These are phyloP conservation scores for Ophiostoma pallidulum DNA, from an alignment of 2,329 filamentous ascomycete species.

Conservation along the genomic window DNA sequence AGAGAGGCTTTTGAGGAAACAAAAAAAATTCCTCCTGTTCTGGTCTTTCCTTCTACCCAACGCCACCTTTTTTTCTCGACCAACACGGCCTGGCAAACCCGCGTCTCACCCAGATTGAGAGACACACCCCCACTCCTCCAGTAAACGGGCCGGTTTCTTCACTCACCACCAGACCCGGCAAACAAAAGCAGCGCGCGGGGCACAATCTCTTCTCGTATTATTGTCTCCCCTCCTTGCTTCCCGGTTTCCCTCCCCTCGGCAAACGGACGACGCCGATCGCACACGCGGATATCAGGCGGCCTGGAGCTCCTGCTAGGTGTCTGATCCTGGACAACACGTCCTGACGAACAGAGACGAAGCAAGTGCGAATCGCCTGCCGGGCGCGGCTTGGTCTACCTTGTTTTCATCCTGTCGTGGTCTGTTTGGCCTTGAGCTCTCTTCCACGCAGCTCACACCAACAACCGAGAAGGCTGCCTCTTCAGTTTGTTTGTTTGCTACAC, in stretches of 20 bases:
- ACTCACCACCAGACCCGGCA: neutral
- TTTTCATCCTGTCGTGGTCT: constrained; percentile 1
- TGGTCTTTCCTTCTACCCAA: neutral
- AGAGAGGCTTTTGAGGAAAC: neutral
- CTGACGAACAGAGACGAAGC: neutral
- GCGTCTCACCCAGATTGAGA: constrained; percentile 3
- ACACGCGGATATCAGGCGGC: neutral
- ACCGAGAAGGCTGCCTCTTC: neutral
- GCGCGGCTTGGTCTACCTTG: neutral
- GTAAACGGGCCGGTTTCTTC: neutral
- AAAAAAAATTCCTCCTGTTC: neutral
- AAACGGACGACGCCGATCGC: neutral
- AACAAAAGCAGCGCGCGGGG: neutral
- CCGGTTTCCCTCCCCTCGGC: neutral
- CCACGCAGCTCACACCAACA: no score
- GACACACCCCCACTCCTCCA: neutral
- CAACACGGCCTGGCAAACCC: neutral
- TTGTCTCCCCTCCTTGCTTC: neutral
- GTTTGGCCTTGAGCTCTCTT: neutral
- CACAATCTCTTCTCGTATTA: no score
- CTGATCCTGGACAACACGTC: no score
- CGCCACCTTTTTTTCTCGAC: neutral
- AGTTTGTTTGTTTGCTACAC: neutral
- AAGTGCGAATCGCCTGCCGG: no score
- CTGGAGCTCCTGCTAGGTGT: neutral